These are phyloP conservation scores for Magnaporthales sp. DNA, from an alignment of 2,329 filamentous ascomycete genomes.

Conservation along the genomic window DNA sequence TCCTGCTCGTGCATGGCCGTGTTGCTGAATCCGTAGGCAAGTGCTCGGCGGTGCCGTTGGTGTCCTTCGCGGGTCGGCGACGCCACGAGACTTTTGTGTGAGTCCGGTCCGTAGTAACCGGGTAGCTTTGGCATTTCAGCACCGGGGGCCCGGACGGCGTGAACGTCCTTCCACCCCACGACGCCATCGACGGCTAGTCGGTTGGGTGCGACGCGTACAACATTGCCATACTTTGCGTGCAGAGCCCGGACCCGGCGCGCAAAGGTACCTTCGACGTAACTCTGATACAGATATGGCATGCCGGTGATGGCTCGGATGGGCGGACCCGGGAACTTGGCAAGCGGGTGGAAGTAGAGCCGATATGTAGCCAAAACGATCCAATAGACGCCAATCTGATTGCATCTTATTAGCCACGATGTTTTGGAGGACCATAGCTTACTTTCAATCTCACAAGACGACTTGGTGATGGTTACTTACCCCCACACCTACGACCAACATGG, in stretches of 20 bases:
- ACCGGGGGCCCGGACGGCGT: background rate
- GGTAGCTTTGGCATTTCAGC: background rate
- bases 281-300: background rate
- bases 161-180: background rate
- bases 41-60: conserved; percentile 14
- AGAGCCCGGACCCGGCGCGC: background rate
- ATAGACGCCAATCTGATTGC: background rate
- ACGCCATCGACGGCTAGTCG: background rate
- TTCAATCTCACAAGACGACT: too few species aligned
- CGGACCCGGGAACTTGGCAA: conserved; percentile 18
- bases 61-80: conserved; percentile 21
- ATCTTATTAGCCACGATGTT: background rate
- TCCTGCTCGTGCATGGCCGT: conserved; percentile 29
- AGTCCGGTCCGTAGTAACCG: background rate
- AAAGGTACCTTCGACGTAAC: background rate
- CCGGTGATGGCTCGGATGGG: conserved; percentile 20
- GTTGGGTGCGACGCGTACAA: background rate
- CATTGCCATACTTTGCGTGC: background rate
- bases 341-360: conserved; percentile 18
- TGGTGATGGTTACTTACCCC: background rate
- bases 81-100: background rate
- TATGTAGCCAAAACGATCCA: conserved; percentile 11
- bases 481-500: background rate
- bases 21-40: conserved; percentile 31
- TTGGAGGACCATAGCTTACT: too few species aligned